phyloP scores from a whole-genome alignment of 768 basidiomycete genomes.

The Tricholoma furcatifolium region DNA sequence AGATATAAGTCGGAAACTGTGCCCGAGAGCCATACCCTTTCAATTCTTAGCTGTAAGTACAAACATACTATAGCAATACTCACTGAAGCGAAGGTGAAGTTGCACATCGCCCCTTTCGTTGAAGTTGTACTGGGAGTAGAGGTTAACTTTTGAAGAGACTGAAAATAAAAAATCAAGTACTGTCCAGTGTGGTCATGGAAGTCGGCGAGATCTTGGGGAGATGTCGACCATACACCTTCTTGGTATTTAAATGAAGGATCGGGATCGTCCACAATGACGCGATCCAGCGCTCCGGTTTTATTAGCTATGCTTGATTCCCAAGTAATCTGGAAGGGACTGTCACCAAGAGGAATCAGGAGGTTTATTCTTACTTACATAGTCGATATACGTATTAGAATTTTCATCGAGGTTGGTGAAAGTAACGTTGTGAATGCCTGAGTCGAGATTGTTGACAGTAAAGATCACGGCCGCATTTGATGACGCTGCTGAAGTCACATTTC shows the following conservation, averaged over 20 bases:
- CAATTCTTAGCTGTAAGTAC: not conserved
- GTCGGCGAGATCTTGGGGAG: not conserved
- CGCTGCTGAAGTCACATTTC: not conserved
- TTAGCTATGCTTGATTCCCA: not conserved
- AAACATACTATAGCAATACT: not conserved
- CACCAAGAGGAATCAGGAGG: not conserved
- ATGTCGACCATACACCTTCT: not conserved
- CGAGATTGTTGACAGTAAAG: not conserved
- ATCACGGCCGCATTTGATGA: not conserved
- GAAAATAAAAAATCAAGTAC: not conserved
- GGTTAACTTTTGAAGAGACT: not conserved
- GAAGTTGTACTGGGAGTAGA: not conserved
- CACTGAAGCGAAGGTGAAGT: conserved; percentile 1
- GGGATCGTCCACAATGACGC: not conserved
- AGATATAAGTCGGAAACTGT: not conserved
- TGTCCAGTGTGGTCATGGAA: not conserved
- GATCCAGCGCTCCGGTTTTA: not conserved
- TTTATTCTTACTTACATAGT: not conserved
- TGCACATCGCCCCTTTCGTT: not conserved
- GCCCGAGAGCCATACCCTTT: not conserved
- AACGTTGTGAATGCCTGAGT: not conserved
- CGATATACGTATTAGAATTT: not conserved
- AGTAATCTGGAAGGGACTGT: not conserved
- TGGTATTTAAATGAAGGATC: not conserved
- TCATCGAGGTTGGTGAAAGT: conserved; percentile 2